phyloP scores from a whole-genome alignment of 139 green algal genomes.

The Chlamydomonas applanata region DNA sequence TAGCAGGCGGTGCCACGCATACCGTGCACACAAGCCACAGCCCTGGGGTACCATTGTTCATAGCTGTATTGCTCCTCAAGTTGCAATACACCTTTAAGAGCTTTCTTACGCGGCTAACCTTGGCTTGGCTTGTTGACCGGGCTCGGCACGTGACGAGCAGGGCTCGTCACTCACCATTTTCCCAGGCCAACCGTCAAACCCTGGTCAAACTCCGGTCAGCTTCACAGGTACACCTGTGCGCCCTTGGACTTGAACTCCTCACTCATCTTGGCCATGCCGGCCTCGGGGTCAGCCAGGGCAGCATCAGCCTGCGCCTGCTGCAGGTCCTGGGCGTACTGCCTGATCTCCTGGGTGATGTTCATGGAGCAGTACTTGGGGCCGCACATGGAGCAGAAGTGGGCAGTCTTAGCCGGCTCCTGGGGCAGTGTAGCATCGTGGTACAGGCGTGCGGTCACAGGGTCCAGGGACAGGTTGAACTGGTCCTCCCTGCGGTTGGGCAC shows the following conservation, averaged over 20 bases:
- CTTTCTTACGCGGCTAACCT: too few relatives aligned
- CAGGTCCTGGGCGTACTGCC: slow-evolving; percentile 48
- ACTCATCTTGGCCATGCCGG: slow-evolving; percentile 82
- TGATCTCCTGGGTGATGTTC: slow-evolving; percentile 84
- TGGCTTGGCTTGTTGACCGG: too few relatives aligned
- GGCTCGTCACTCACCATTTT: too few relatives aligned
- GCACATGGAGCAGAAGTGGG: slow-evolving; percentile 88
- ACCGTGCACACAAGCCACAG: too few relatives aligned
- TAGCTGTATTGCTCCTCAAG: too few relatives aligned
- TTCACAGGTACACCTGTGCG: slow-evolving; percentile 70
- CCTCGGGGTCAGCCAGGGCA: slow-evolving; percentile 15
- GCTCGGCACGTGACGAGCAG: too few relatives aligned
- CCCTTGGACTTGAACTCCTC: slow-evolving; percentile 76
- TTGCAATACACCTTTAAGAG: too few relatives aligned
- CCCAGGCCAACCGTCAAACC: too few relatives aligned
- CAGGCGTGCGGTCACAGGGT: slow-evolving; percentile 80
- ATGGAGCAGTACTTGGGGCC: slow-evolving; percentile 92
- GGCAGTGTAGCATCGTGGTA: slow-evolving; percentile 87
- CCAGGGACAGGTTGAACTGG: slow-evolving; percentile 94
- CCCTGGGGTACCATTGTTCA: too few relatives aligned
- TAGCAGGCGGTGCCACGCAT: too few relatives aligned
- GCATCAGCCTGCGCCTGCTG: slow-evolving; percentile 3
- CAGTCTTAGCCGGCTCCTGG: slow-evolving; percentile 66
- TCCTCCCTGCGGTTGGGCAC: slow-evolving; percentile 61
- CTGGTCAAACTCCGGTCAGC: too few relatives aligned